Evolutionary conservation across 2,329 filamentous ascomycete species (phyloP).

Genomic region (Zymoseptoria pseudotritici): DNA sequence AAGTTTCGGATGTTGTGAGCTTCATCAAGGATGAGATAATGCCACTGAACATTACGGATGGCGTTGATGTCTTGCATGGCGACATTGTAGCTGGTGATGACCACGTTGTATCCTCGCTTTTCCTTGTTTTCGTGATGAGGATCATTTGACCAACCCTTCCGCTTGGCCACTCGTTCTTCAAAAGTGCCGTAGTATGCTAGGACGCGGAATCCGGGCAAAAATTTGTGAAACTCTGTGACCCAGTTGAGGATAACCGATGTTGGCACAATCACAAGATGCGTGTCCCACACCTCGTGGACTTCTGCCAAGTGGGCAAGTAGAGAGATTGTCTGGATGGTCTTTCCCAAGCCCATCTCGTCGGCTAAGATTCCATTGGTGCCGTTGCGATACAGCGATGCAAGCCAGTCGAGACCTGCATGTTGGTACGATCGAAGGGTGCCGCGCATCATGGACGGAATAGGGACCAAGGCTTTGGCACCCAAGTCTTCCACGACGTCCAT

Average conservation of each 20-base stretch:
- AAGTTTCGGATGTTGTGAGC: conserved; percentile 99
- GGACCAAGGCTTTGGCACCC: conserved; percentile 17
- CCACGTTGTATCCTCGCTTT: conserved; percentile 97
- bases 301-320: conserved; percentile 87
- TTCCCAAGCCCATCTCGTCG: conserved; percentile 97
- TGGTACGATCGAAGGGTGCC: conserved; percentile 93
- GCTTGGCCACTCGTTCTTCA: conserved; percentile 84
- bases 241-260: conserved; percentile 99
- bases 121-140: conserved; percentile 56
- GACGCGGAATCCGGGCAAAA: conserved; percentile 96
- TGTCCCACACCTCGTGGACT: conserved; percentile 85
- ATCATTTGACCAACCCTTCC: conserved; percentile 87
- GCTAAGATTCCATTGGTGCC: conserved; percentile 93
- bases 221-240: conserved; percentile 99
- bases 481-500: conserved; percentile 24
- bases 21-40: conserved; percentile 97
- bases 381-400: conserved; percentile 84
- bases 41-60: conserved; percentile 87
- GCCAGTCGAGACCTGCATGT: conserved; percentile 94
- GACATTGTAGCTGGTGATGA: conserved; percentile 95
- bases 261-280: conserved; percentile 90
- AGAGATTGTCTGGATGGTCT: conserved; percentile 96
- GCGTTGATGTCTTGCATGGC: conserved; percentile 90
- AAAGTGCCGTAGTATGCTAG: conserved; percentile 92
- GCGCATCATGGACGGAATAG: conserved; percentile 65